Base-by-base conservation (phyloP, 2,329 filamentous ascomycete species). In the Alternaria burnsii region DNA sequence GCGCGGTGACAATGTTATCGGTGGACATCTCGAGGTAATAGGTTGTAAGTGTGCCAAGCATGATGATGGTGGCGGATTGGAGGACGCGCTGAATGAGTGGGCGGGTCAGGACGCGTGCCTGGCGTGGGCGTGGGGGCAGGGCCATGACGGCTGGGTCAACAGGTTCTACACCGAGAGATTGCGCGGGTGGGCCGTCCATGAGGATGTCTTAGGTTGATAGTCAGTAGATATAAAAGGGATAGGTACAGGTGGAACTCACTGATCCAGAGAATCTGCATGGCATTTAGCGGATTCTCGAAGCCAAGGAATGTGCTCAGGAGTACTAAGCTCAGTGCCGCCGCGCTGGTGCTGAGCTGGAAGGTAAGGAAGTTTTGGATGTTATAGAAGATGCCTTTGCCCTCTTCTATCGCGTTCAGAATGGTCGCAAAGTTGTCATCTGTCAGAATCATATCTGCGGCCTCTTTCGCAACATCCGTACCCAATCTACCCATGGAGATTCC, bases 251-350 rank as follows among this genome's bases (percentile, higher is more conserved):
- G 32, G 46, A 18, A 87, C 93, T 82, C 83, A 97, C 94, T 99
- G 74, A 99, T 99, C 95, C 95, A 99, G 42, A 99, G 86, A 82
- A 99, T 99, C 82, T 99, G 95, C 95, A 99, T 99, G 51, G 95
- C 93, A 77, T 99, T 99, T 62, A 99, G 85, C 46, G 95, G 96
- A 76, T 95, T 97, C 80, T 93, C 94, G 82, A 96, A 95, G 40
- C 95, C 95, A 63, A 97, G 86, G 69, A 92, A 91, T 30, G 93
- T 97, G 83, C 94, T 97, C 72, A 99, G 80, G 68, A 99, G 88
- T 18, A 99, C 95, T 55, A 99, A 85, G 59, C 91, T 93, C 68
- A 99, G 83, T 62, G 95, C 93, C 55, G 96, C 95, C 20, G 96
- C 95, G 76, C 93, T 97, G 48, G 95, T 99, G 79, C 94, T 97